phyloP scores from a whole-genome alignment of 768 basidiomycete species.

The Mycena pura region DNA sequence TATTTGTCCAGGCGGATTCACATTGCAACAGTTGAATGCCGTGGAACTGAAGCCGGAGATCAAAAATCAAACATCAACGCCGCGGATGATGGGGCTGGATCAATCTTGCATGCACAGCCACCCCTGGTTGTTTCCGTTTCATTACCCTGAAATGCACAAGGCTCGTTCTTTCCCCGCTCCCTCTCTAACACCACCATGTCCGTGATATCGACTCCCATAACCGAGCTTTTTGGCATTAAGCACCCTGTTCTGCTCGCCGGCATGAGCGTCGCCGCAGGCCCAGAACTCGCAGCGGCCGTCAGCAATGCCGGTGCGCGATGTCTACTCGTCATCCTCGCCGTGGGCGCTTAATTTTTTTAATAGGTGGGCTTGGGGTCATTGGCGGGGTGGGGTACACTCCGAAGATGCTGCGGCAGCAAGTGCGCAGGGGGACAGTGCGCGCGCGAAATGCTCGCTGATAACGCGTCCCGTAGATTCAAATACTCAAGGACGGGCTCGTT shows the following conservation, averaged over 20 bases:
- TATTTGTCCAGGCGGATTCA: too few species aligned
- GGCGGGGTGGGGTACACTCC: constrained; percentile 90
- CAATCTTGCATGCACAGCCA: too few species aligned
- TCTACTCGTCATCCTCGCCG: not conserved
- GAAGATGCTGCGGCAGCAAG: constrained; percentile 80
- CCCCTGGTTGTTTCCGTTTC: too few species aligned
- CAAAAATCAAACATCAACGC: too few species aligned
- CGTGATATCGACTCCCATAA: constrained; percentile 63
- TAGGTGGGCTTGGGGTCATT: constrained; percentile 82
- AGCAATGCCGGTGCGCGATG: constrained; percentile 77
- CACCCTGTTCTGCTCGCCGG: constrained; percentile 60
- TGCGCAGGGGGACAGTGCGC: constrained; percentile 35
- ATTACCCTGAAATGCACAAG: too few species aligned
- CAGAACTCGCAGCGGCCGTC: constrained; percentile 92
- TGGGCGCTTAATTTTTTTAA: not conserved
- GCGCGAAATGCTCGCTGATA: not conserved
- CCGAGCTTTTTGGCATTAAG: constrained; percentile 67
- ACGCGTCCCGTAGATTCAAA: constrained; percentile 59
- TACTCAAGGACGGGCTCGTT: constrained; percentile 73
- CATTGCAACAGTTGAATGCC: too few species aligned
- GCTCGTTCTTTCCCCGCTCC: too few species aligned
- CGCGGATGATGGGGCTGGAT: too few species aligned
- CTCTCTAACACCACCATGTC: constrained; percentile 36
- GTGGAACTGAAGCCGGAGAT: too few species aligned
- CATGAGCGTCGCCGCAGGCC: constrained; percentile 55